These are phyloP conservation scores for Rutidosis leptorrhynchoides DNA, from an alignment of 129 eudicot genomes.

Conservation along the genomic window DNA sequence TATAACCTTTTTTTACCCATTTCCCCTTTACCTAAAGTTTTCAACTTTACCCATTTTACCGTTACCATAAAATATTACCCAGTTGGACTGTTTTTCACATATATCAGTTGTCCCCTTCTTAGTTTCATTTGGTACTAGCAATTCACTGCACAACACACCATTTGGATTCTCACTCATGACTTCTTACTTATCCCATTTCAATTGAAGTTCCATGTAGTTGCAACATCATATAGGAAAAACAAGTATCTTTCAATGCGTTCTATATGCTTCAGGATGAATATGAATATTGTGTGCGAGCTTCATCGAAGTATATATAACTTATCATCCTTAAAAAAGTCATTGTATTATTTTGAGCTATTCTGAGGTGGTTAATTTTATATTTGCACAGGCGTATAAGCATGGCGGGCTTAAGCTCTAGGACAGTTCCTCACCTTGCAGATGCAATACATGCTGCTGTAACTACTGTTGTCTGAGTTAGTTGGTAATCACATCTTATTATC, in stretches of 20 bases:
- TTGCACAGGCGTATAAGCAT: constrained; percentile 84
- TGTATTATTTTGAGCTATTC: background rate
- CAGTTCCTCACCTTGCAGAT: constrained; percentile 90
- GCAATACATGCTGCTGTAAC: constrained; percentile 96
- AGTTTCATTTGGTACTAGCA: background rate
- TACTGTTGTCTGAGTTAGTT: constrained; percentile 29
- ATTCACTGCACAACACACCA: background rate
- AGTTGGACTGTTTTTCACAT: background rate
- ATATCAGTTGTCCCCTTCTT: background rate
- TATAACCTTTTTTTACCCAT: background rate
- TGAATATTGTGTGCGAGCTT: background rate
- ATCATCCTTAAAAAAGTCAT: background rate
- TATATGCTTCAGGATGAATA: background rate
- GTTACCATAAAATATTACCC: background rate
- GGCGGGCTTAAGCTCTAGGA: constrained; percentile 94
- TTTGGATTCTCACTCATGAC: background rate
- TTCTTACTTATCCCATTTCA: background rate
- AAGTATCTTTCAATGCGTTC: background rate
- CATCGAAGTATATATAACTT: background rate
- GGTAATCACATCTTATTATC: background rate
- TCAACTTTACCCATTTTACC: background rate
- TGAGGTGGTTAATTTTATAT: background rate
- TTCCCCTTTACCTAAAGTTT: background rate
- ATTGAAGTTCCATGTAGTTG: background rate
- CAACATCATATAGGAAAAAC: background rate